Evolutionary conservation across 192 early-diverging fungal species (phyloP).

Genomic region (Allomyces arbusculus): DNA sequence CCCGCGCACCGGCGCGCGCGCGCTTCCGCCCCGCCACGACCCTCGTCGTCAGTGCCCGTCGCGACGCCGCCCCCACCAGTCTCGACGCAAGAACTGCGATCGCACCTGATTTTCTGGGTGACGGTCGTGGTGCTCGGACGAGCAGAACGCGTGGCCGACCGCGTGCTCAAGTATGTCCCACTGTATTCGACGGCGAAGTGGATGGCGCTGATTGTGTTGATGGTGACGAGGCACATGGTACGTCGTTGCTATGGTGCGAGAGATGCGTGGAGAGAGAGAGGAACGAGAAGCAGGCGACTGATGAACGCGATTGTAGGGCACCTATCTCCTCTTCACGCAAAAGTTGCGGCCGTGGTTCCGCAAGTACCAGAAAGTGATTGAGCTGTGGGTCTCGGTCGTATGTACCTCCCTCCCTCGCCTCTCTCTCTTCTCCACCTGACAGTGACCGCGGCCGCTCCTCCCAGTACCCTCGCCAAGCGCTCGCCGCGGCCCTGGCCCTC

Average conservation of each 20-base stretch:
- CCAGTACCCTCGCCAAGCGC: background rate
- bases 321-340: background rate
- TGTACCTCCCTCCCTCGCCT: background rate
- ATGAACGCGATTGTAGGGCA: background rate
- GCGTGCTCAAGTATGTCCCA: background rate
- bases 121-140: background rate
- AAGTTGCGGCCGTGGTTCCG: background rate
- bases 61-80: background rate
- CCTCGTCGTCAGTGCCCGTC: background rate
- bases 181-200: background rate
- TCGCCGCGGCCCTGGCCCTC: background rate
- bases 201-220: background rate
- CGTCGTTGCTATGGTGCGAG: background rate
- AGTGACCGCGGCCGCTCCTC: background rate
- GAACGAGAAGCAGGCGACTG: too few species aligned
- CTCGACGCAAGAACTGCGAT: background rate
- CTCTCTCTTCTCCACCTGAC: background rate
- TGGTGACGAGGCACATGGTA: background rate
- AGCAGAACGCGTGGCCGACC: background rate
- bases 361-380: background rate
- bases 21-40: background rate
- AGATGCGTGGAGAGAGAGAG: too few species aligned
- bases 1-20: too few species aligned
- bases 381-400: background rate
- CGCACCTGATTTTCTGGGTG: background rate